These are phyloP conservation scores for Fusarium veterinarium DNA, from an alignment of 2,329 filamentous ascomycete genomes.

Conservation along the genomic window DNA sequence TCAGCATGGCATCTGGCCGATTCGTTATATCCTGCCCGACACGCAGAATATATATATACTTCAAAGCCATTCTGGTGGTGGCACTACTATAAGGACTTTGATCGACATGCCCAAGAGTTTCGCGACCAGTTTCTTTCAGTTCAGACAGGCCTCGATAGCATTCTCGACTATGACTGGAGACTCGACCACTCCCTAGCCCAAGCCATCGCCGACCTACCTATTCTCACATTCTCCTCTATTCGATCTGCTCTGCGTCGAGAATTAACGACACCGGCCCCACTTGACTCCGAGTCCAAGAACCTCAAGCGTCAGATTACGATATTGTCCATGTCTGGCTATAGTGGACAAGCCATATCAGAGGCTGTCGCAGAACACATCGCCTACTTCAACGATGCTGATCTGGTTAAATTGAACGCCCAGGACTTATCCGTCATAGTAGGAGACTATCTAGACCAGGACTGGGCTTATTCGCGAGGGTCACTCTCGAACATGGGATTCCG, in stretches of 20 bases:
- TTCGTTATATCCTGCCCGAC: conserved; percentile 49
- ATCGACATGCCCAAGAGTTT: conserved; percentile 44
- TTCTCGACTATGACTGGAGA: conserved; percentile 47
- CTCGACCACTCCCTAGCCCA: conserved; percentile 51
- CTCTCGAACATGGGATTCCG: conserved; percentile 68
- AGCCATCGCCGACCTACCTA: conserved; percentile 50
- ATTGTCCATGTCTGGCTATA: conserved; percentile 53
- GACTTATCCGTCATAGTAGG: conserved; percentile 77
- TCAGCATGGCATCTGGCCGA: conserved; percentile 52
- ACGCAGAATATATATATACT: conserved; percentile 50
- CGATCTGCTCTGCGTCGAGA: conserved; percentile 46
- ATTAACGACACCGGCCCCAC: conserved; percentile 43
- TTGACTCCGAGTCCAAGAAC: conserved; percentile 47
- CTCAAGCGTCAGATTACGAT: conserved; percentile 54
- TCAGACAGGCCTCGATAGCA: conserved; percentile 43
- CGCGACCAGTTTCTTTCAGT: conserved; percentile 47
- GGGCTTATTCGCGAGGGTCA: conserved; percentile 58
- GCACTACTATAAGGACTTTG: conserved; percentile 52
- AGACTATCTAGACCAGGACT: conserved; percentile 74
- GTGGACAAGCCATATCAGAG: conserved; percentile 53
- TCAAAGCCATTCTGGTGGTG: conserved; percentile 56
- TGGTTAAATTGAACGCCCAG: conserved; percentile 75
- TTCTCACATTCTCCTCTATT: conserved; percentile 49
- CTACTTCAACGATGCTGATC: conserved; percentile 69
- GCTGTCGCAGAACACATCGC: conserved; percentile 73